Conservation (phyloP, 306 rosid genomes). For the Quercus bicolor region DNA sequence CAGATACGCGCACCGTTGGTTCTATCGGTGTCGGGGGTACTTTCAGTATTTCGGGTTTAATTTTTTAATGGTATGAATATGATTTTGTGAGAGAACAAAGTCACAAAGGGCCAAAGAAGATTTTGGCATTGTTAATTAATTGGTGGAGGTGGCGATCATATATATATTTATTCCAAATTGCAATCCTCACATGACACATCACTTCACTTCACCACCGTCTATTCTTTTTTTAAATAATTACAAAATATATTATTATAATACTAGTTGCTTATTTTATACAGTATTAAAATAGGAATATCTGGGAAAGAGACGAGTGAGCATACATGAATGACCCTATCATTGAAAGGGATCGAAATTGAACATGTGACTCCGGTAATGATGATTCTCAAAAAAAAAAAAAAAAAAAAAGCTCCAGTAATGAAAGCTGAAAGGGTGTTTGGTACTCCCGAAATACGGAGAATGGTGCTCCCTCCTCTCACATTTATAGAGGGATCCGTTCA, state of each 20-base stretch:
- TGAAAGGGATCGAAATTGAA: too few species aligned
- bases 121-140: not conserved
- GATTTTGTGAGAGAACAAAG: not conserved
- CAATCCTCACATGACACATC: not conserved
- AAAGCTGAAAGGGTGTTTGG: too few species aligned
- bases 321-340: too few species aligned
- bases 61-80: not conserved
- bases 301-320: too few species aligned
- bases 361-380: too few species aligned
- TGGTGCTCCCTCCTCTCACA: too few species aligned
- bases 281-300: too few species aligned
- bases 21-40: not conserved
- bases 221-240: not conserved
- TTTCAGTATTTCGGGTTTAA: not conserved
- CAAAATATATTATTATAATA: not conserved
- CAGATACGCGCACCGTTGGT: not conserved
- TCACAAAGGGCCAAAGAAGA: too few species aligned
- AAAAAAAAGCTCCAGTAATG: accelerated
- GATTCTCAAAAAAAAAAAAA: too few species aligned
- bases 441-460: too few species aligned
- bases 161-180: not conserved
- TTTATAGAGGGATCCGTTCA: too few species aligned
- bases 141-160: not conserved
- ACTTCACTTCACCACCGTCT: not conserved
- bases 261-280: too few species aligned